Base-by-base conservation (phyloP, 2,329 filamentous ascomycete species). In the Aureobasidium namibiae region DNA sequence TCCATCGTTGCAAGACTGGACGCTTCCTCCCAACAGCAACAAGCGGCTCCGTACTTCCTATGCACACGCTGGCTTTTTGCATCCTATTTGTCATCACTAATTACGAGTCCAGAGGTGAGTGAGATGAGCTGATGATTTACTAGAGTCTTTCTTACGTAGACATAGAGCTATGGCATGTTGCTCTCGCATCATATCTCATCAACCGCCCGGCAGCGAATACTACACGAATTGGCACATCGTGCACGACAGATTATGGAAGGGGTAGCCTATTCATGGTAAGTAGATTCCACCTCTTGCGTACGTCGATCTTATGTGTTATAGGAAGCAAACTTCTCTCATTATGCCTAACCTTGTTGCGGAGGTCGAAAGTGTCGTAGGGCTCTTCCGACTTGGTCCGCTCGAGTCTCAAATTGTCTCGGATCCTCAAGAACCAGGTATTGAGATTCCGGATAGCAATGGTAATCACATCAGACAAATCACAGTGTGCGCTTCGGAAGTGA, bases 31-130 rank as follows among this genome's bases (percentile, higher is more conserved):
- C 83, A 83, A 64, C 84, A 89, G 62, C 86, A 88, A 64, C 84
- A 83, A 59, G 74, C 68, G 65, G 90, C 90, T 39, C 84, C 90
- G 63, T 85, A 85, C 65, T 95, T 92, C 77, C 82, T 97, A 64
- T 86, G 96, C 63, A 89, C 87, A 67, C 88, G 92, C 69, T 99
- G 92, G 85, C 86, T 96, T 63, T 96, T 97, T 71, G 88, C 90
- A 63, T 87, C 87, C 54, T 96, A 94, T 73, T 78, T 97, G 36
- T 81, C 90, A 48, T 87, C 89, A 66, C 87, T 90, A 56, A 83
- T 97, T 67, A 89, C 90, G 49, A 89, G 94, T 67, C 94, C 94
- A 11, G 94, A 99, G 80, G 91, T 84, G 79, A 66, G 68, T 64
- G 66, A 31, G 4, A 13, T 14, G 4, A 29, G 24, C 8, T 21